phyloP scores from a whole-genome alignment of 495 filamentous ascomycete genomes.

The Neurospora tetraspora region DNA sequence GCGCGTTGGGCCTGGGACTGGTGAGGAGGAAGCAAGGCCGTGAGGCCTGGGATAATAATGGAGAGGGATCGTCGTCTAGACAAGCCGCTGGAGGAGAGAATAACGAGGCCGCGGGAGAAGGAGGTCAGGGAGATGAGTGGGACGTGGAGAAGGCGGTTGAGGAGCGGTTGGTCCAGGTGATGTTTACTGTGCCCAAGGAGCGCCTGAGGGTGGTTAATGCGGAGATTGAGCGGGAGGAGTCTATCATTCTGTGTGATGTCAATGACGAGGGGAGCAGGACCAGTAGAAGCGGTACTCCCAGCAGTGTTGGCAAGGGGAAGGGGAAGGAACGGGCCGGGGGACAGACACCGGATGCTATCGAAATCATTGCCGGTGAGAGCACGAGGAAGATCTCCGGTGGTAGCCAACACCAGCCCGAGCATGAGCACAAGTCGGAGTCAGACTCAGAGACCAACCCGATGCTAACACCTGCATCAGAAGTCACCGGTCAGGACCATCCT shows the following conservation, averaged over 20 bases:
- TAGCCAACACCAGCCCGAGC: not conserved
- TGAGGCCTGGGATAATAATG: constrained; percentile 27
- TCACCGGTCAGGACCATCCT: not conserved
- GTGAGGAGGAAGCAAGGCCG: constrained; percentile 32
- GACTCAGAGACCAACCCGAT: not conserved
- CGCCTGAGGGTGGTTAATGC: constrained; percentile 79
- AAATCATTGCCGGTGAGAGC: not conserved
- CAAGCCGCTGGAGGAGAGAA: not conserved
- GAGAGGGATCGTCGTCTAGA: not conserved
- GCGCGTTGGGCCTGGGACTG: constrained; percentile 1
- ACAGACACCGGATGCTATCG: not conserved
- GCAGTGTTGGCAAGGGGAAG: not conserved
- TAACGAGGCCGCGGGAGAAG: not conserved
- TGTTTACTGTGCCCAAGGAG: constrained; percentile 86
- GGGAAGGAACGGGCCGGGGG: not conserved
- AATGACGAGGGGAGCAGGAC: not conserved
- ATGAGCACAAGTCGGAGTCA: not conserved
- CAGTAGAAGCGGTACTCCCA: not conserved
- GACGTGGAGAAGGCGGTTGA: constrained; percentile 79
- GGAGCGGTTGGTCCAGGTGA: constrained; percentile 75
- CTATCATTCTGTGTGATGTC: not conserved
- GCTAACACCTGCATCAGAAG: not conserved
- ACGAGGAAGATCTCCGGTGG: not conserved
- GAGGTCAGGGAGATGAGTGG: constrained; percentile 52
- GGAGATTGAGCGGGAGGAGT: constrained; percentile 37